Base-by-base conservation (phyloP, 495 filamentous ascomycete species). In the Penicillium nucicola region DNA sequence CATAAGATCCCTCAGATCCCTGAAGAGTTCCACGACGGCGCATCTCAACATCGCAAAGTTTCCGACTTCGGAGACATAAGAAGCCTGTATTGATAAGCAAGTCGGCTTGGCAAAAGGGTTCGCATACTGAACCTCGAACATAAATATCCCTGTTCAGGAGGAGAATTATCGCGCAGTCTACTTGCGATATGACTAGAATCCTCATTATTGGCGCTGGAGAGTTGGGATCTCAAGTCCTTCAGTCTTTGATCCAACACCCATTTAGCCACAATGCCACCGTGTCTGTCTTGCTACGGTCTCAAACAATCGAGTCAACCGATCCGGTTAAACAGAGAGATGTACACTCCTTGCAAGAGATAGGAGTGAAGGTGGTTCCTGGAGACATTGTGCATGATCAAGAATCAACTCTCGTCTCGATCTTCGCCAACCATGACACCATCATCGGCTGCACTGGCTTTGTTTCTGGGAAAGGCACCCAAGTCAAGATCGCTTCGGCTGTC, bases 151-250 rank as follows among this genome's bases (percentile, higher is more conserved):
- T n/a, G n/a, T n/a, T n/a, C n/a, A n/a, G n/a, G n/a, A n/a, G n/a
- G n/a, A n/a, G n/a, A n/a, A n/a, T n/a, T n/a, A n/a, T n/a, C 58
- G 18, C 23, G 3, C 23, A 28, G 23, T 7, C 5, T 8, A 8
- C 5, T 28, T 28, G 23, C 23, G 5, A 28, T 28, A 28, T 28
- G 23, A 28, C 5, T 8, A 28, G 23, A 28, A 80, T 84, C 57
- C 80, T 86, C 50, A 64, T 85, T 31, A 68, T 87, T 54, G 83
- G 83, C 45, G 77, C 77, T 33, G 83, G 82, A 44, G 82, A 86
- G 58, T 75, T 86, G 23, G 84, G 83, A 42, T 64, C 66, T 10
- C 63, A 81, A 10, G 70, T 86, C 48, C 61, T 86, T 10, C 57
- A 63, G 18, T 64, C 72, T 42, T 68, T 88, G 17, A 50, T 65